Percentiles rank a stretch among this genome's conserved stretches.
Evolutionary conservation across 495 filamentous ascomycete species (phyloP).

Genomic region (Neurospora pannonica): DNA sequence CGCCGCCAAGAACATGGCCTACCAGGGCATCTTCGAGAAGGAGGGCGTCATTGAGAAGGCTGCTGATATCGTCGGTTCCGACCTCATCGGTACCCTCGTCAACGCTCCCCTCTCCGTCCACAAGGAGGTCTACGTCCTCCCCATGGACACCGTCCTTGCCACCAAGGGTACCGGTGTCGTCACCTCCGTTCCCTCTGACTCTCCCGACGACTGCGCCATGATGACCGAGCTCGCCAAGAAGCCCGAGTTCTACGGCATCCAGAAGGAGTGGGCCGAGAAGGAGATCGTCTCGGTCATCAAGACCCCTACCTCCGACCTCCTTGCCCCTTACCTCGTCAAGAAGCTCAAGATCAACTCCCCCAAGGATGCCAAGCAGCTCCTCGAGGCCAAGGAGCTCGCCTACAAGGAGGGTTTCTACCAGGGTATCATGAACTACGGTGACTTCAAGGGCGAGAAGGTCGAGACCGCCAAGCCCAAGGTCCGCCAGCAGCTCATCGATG

Average conservation of each 20-base stretch:
- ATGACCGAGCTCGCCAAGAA: slow-evolving; percentile 85
- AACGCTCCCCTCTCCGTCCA: slow-evolving; percentile 87
- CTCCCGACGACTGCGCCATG: slow-evolving; percentile 91
- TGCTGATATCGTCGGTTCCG: slow-evolving; percentile 62
- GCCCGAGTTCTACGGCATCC: slow-evolving; percentile 92
- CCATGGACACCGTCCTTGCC: slow-evolving; percentile 87
- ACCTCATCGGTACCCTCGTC: slow-evolving; percentile 75
- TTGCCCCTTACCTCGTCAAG: slow-evolving; percentile 75
- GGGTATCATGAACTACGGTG: slow-evolving; percentile 80
- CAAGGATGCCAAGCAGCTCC: slow-evolving; percentile 82
- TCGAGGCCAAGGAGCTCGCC: slow-evolving; percentile 88
- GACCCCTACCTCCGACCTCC: slow-evolving; percentile 79
- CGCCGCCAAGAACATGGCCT: slow-evolving; percentile 91
- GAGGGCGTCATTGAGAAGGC: slow-evolving; percentile 68
- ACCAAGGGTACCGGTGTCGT: slow-evolving; percentile 96
- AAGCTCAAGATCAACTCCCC: slow-evolving; percentile 93
- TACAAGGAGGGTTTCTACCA: slow-evolving; percentile 99
- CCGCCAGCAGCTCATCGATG: slow-evolving; percentile 64
- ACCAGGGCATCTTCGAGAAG: slow-evolving; percentile 73
- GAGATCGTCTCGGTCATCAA: slow-evolving; percentile 83
- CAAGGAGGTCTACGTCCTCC: slow-evolving; percentile 73
- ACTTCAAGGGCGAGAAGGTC: slow-evolving; percentile 81
- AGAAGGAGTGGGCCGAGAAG: slow-evolving; percentile 91
- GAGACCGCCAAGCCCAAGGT: slow-evolving; percentile 81
- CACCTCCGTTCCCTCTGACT: slow-evolving; percentile 89